A percentile compares a stretch with the other conserved stretches of the same genome.
phyloP scores from a whole-genome alignment of 2,329 filamentous ascomycete genomes.

The Elsinoe arachidis region DNA sequence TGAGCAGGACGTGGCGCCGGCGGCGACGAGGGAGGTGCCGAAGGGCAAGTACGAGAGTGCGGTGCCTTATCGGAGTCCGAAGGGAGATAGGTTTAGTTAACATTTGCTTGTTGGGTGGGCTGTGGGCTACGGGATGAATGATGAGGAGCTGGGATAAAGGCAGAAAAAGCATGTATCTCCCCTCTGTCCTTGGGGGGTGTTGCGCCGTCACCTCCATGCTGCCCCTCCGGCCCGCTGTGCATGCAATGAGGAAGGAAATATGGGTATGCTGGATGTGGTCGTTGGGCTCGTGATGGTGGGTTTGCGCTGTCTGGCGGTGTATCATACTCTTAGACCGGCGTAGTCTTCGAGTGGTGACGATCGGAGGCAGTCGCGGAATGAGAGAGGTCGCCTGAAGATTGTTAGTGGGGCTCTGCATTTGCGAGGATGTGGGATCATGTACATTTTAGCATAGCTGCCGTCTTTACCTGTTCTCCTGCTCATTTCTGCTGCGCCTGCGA shows the following conservation, averaged over 20 bases:
- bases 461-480: slow-evolving; percentile 26
- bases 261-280: background rate
- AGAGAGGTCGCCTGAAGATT: slow-evolving; percentile 24
- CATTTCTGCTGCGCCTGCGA: slow-evolving; percentile 27
- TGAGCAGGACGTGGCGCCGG: slow-evolving; percentile 73
- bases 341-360: slow-evolving; percentile 28
- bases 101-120: background rate
- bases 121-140: slow-evolving; percentile 2
- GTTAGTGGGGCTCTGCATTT: background rate
- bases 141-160: background rate
- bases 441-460: slow-evolving; percentile 26
- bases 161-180: background rate
- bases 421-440: slow-evolving; percentile 12
- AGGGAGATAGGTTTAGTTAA: slow-evolving; percentile 70
- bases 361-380: slow-evolving; percentile 29
- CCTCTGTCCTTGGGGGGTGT: background rate
- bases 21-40: slow-evolving; percentile 55
- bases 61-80: slow-evolving; percentile 65
- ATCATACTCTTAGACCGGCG: slow-evolving; percentile 19
- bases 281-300: background rate
- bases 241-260: slow-evolving; percentile 3
- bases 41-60: slow-evolving; percentile 86
- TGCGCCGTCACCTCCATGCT: slow-evolving; percentile 8
- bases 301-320: background rate
- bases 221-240: background rate